Conservation (phyloP, 129 eudicot genomes). For the Cynara cardunculus region DNA sequence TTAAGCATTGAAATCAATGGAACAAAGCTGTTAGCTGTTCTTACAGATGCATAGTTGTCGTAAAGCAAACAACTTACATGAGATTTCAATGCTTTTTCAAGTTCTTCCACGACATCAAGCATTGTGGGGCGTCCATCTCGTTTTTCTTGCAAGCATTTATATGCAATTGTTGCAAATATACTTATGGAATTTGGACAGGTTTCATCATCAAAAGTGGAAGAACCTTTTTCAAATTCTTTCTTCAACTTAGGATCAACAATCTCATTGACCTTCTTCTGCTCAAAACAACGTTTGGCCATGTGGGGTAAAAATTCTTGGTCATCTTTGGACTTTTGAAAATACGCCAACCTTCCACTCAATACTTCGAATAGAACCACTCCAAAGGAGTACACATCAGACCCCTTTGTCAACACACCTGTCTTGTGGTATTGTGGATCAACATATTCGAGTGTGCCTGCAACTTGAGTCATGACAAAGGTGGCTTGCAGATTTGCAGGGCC, state of each 20-base stretch:
- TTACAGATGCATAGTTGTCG: neutral
- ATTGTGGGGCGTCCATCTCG: constrained; percentile 24
- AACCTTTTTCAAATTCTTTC: constrained; percentile 10
- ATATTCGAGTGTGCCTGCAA: constrained; percentile 36
- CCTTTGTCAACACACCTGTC: constrained; percentile 28
- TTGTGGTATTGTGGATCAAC: constrained; percentile 34
- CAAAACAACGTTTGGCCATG: constrained; percentile 20
- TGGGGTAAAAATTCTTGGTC: constrained; percentile 27
- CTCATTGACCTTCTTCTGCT: constrained; percentile 16
- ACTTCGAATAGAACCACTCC: constrained; percentile 29
- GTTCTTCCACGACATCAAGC: constrained; percentile 7
- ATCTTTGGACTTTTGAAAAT: constrained; percentile 3
- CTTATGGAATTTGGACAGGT: constrained; percentile 6
- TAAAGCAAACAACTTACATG: constrained; percentile 15
- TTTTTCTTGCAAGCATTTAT: constrained; percentile 26
- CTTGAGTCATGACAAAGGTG: constrained; percentile 29
- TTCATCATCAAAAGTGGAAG: neutral
- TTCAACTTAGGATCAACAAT: constrained; percentile 13
- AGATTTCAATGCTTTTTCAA: constrained; percentile 13
- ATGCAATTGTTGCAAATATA: constrained; percentile 26
- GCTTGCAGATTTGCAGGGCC: constrained; percentile 34
- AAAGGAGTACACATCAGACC: constrained; percentile 32
- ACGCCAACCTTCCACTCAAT: constrained; percentile 27
- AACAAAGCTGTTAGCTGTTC: neutral
- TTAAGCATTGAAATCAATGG: neutral